Conservation (phyloP, 495 filamentous ascomycete species). For the Filosporella fistucella region DNA sequence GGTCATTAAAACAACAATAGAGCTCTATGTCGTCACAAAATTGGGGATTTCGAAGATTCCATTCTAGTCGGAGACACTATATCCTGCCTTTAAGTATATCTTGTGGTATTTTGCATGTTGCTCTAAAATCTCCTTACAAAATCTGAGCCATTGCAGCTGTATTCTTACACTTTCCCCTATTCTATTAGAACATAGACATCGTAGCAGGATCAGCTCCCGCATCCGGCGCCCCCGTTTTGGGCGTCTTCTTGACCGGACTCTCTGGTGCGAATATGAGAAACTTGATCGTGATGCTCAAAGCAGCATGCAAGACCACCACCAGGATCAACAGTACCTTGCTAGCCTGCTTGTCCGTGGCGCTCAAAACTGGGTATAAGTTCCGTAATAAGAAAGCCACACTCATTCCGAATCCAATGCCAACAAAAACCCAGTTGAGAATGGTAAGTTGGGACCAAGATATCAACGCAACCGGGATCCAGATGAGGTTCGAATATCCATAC, state of each 20-base stretch:
- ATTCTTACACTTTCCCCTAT: neutral
- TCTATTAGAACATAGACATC: slow-evolving; percentile 16
- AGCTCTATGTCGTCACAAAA: too few species aligned
- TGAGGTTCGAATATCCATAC: slow-evolving; percentile 92
- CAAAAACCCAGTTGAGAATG: slow-evolving; percentile 90
- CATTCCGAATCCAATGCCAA: slow-evolving; percentile 81
- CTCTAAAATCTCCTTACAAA: neutral
- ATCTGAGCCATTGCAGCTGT: slow-evolving; percentile 1
- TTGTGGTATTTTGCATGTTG: neutral
- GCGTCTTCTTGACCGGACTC: slow-evolving; percentile 53
- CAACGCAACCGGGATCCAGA: slow-evolving; percentile 93
- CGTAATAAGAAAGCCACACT: slow-evolving; percentile 83
- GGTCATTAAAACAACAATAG: too few species aligned
- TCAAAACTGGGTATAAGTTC: slow-evolving; percentile 91
- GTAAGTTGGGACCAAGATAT: slow-evolving; percentile 82
- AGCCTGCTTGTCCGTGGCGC: slow-evolving; percentile 85
- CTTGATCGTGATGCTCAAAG: slow-evolving; percentile 87
- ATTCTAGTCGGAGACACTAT: too few species aligned
- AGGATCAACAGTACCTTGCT: slow-evolving; percentile 82
- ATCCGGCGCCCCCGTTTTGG: slow-evolving; percentile 23
- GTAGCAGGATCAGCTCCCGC: neutral
- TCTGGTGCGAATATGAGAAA: slow-evolving; percentile 89
- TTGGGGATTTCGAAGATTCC: too few species aligned
- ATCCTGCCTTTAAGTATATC: too few species aligned
- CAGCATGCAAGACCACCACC: slow-evolving; percentile 81